Conservation (phyloP, 805 yeast species). For the Lachancea thermotolerans region DNA sequence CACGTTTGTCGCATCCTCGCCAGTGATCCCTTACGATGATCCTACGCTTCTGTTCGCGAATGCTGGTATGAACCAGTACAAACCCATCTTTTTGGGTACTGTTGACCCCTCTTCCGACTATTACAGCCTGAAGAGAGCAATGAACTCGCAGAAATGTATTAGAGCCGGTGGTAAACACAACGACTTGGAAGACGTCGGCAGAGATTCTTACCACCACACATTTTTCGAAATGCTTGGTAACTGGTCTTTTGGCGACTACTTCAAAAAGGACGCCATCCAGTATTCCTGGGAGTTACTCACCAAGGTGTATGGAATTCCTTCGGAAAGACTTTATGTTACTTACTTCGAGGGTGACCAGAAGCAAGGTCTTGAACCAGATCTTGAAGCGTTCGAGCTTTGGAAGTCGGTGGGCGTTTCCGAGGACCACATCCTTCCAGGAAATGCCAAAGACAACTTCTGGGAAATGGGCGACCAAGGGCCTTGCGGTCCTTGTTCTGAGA, state of each 20-base stretch:
- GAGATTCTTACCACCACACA: constrained; percentile 96
- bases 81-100: constrained; percentile 94
- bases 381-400: constrained; percentile 90
- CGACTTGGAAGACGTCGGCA: constrained; percentile 97
- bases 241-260: constrained; percentile 99
- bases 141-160: constrained; percentile 95
- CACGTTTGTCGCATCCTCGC: constrained; percentile 82
- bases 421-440: constrained; percentile 89
- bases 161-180: constrained; percentile 99
- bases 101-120: constrained; percentile 92
- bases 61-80: constrained; percentile 99
- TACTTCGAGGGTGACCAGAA: constrained; percentile 91
- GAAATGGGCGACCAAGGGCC: constrained; percentile 99
- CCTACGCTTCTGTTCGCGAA: constrained; percentile 95
- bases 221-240: constrained; percentile 99
- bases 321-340: constrained; percentile 83
- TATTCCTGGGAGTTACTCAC: constrained; percentile 92
- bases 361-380: constrained; percentile 82
- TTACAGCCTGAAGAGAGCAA: constrained; percentile 77
- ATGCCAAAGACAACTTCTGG: constrained; percentile 93
- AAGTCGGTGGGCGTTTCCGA: constrained; percentile 79
- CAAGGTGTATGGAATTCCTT: constrained; percentile 68
- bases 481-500: constrained; percentile 98
- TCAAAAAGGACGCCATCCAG: constrained; percentile 85
- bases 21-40: constrained; percentile 96